Conservation (phyloP, 1,284 basidiomycete genomes). For the Leccinum pachyderme region DNA sequence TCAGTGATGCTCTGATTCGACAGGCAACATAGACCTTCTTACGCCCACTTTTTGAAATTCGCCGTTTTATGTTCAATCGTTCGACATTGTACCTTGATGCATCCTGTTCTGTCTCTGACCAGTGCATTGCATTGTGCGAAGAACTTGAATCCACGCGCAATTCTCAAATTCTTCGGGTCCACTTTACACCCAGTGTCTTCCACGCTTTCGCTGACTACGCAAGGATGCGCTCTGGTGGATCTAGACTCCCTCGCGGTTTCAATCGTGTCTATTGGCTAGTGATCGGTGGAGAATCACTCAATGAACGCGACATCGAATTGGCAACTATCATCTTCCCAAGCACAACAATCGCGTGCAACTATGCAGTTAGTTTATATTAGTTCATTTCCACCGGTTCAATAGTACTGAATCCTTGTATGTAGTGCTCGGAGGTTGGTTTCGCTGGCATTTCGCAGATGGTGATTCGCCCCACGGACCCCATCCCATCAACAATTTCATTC, state of each 20-base stretch:
- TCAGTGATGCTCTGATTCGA: not conserved
- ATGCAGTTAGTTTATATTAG: constrained; percentile 22
- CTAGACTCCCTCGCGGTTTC: constrained; percentile 23
- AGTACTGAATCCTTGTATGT: not conserved
- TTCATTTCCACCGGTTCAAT: not conserved
- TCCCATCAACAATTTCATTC: constrained; percentile 27
- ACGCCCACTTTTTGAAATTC: constrained; percentile 31
- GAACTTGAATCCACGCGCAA: constrained; percentile 26
- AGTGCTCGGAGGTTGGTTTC: constrained; percentile 33
- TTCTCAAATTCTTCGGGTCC: constrained; percentile 26
- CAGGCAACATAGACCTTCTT: constrained; percentile 23
- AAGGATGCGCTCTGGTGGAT: constrained; percentile 17
- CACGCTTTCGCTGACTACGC: constrained; percentile 29
- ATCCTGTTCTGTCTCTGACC: constrained; percentile 25
- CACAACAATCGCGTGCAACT: constrained; percentile 32
- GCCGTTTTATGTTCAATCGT: constrained; percentile 33
- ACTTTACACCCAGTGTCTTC: constrained; percentile 31
- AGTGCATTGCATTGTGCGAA: constrained; percentile 25
- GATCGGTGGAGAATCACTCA: constrained; percentile 28
- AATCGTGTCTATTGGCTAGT: constrained; percentile 32
- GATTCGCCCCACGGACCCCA: constrained; percentile 24
- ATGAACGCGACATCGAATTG: constrained; percentile 25
- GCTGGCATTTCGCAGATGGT: constrained; percentile 34
- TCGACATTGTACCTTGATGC: constrained; percentile 30
- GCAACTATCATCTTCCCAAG: constrained; percentile 24